Percentiles rank a stretch among this genome's conserved stretches.
Evolutionary conservation across 2,329 filamentous ascomycete genomes (phyloP).

Genomic region (Karstenula rhodostoma): DNA sequence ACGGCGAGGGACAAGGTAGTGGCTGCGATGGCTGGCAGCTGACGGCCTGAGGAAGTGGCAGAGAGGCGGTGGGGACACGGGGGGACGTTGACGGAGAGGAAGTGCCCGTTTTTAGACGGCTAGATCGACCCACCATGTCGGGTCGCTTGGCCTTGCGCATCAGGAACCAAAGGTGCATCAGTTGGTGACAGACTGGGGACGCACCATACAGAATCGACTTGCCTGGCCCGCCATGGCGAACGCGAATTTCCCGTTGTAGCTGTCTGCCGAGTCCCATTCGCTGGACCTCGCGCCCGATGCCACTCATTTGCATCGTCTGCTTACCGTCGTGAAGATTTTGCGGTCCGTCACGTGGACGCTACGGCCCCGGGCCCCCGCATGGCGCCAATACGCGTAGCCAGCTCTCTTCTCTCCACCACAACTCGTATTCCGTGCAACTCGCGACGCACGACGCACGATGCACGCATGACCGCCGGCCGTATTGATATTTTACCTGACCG

Average conservation of each 20-base stretch:
- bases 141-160: slow-evolving; percentile 12
- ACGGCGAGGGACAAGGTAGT: not conserved
- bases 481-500: slow-evolving; percentile 17
- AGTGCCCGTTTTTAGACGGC: slow-evolving; percentile 4
- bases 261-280: not conserved
- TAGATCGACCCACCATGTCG: slow-evolving; percentile 4
- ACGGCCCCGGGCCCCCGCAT: slow-evolving; percentile 3
- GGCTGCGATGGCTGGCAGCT: slow-evolving; percentile 2
- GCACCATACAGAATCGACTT: not conserved
- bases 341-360: slow-evolving; percentile 7
- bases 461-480: slow-evolving; percentile 19
- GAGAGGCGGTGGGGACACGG: slow-evolving; percentile 9
- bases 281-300: not conserved
- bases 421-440: slow-evolving; percentile 15
- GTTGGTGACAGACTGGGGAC: not conserved
- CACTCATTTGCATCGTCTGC: not conserved
- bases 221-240: slow-evolving; percentile 4
- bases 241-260: not conserved
- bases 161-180: slow-evolving; percentile 8
- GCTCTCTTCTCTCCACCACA: slow-evolving; percentile 7
- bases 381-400: not conserved
- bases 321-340: not conserved
- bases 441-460: slow-evolving; percentile 23
- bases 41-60: slow-evolving; percentile 2
- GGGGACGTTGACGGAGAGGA: slow-evolving; percentile 11